These are phyloP conservation scores for Silene uniflora DNA, from an alignment of 148 eudicot species.

Conservation along the genomic window DNA sequence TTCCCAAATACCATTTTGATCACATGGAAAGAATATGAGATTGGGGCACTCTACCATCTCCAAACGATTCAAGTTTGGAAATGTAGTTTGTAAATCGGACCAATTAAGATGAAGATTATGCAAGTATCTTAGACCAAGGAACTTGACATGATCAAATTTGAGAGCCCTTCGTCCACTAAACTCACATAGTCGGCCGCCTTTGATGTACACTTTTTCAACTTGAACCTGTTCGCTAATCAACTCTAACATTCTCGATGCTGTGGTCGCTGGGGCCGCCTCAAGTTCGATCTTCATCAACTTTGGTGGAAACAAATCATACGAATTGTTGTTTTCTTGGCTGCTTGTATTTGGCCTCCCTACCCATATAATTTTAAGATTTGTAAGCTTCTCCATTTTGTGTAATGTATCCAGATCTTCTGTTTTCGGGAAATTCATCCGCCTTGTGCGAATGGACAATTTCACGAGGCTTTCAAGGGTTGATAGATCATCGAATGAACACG, in stretches of 20 bases:
- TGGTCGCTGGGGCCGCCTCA: background rate
- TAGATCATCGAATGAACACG: background rate
- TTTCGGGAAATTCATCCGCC: constrained; percentile 16
- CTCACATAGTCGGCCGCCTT: constrained; percentile 14
- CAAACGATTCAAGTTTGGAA: constrained; percentile 10
- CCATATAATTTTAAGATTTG: constrained; percentile 11
- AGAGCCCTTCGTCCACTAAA: background rate
- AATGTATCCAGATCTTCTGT: background rate
- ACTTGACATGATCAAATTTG: background rate
- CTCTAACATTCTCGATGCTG: background rate
- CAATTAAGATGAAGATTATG: constrained; percentile 12
- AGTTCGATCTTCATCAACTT: constrained; percentile 17
- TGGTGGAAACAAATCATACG: background rate
- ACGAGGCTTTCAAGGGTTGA: background rate
- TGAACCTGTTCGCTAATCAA: background rate
- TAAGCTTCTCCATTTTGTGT: background rate
- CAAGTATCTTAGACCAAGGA: constrained; percentile 10
- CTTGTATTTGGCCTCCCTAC: constrained; percentile 9
- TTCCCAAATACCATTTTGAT: constrained; percentile 22
- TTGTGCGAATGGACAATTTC: constrained; percentile 20
- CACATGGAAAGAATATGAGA: constrained; percentile 18
- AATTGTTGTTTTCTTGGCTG: background rate
- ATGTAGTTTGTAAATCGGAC: background rate
- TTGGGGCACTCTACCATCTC: constrained; percentile 16
- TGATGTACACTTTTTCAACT: constrained; percentile 12